These are phyloP conservation scores for Lepiota venenata DNA, from an alignment of 768 basidiomycete genomes.

Conservation along the genomic window DNA sequence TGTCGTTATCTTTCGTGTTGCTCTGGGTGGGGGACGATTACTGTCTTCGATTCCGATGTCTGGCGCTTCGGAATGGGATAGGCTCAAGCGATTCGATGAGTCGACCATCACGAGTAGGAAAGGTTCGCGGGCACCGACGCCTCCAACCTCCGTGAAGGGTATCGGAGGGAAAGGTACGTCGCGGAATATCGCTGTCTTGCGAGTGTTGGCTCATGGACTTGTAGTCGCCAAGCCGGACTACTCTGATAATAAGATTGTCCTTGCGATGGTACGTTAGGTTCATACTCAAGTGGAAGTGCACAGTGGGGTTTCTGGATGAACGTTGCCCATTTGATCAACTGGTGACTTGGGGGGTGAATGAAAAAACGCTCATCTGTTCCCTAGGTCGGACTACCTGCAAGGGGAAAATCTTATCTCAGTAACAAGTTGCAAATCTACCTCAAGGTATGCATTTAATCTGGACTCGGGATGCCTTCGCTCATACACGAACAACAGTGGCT, in stretches of 20 bases:
- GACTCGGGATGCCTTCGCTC: slow-evolving; percentile 7
- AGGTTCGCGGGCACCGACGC: slow-evolving; percentile 72
- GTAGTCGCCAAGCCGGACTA: slow-evolving; percentile 96
- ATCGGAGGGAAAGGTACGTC: slow-evolving; percentile 82
- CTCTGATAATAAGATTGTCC: slow-evolving; percentile 96
- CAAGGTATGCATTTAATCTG: slow-evolving; percentile 49
- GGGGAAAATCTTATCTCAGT: slow-evolving; percentile 97
- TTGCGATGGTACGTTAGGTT: slow-evolving; percentile 75
- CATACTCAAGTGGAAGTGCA: background rate
- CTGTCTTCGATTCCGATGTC: background rate
- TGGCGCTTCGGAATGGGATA: slow-evolving; percentile 21
- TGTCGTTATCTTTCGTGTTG: background rate
- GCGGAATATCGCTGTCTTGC: background rate
- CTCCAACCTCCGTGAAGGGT: slow-evolving; percentile 81
- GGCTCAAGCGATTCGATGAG: slow-evolving; percentile 80
- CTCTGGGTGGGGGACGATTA: background rate
- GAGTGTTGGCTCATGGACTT: slow-evolving; percentile 2
- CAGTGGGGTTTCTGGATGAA: background rate
- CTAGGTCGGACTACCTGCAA: slow-evolving; percentile 94
- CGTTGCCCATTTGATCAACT: background rate
- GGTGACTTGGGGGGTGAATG: too few species aligned
- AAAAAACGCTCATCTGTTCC: background rate
- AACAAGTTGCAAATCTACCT: slow-evolving; percentile 98
- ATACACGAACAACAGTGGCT: slow-evolving; percentile 67
- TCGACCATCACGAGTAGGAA: slow-evolving; percentile 67